A percentile compares a stretch with the other conserved stretches of the same genome.
Evolutionary conservation across 768 basidiomycete species (phyloP).

Genomic region (Sutorius australiensis): DNA sequence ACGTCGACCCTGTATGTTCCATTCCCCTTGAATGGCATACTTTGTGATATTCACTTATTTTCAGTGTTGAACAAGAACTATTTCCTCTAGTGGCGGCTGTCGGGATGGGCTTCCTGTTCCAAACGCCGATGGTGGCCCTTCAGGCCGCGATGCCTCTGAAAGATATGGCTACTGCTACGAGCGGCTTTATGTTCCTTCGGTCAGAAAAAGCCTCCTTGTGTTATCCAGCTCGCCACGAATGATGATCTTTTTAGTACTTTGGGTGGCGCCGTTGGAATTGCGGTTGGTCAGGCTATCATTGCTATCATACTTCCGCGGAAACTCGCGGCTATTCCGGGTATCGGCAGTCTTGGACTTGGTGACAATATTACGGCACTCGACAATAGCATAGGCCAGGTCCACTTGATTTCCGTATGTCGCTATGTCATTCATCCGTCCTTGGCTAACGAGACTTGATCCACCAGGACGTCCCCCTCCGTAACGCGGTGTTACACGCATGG

Average conservation of each 20-base stretch:
- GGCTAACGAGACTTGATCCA: background rate
- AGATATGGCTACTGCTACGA: slow-evolving; percentile 79
- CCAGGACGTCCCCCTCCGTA: slow-evolving; percentile 48
- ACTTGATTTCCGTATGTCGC: slow-evolving; percentile 16
- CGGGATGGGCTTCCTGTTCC: slow-evolving; percentile 62
- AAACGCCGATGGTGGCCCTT: slow-evolving; percentile 64
- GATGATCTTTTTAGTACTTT: slow-evolving; percentile 23
- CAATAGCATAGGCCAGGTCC: slow-evolving; percentile 43
- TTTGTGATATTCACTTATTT: slow-evolving; percentile 1
- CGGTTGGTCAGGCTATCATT: slow-evolving; percentile 68
- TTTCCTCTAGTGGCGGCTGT: slow-evolving; percentile 60
- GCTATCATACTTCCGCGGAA: slow-evolving; percentile 46
- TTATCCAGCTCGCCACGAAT: background rate
- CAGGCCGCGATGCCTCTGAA: slow-evolving; percentile 82
- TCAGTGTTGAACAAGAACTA: slow-evolving; percentile 55
- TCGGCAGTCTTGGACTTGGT: slow-evolving; percentile 24
- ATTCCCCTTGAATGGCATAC: background rate
- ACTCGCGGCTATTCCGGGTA: slow-evolving; percentile 33
- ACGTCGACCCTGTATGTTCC: slow-evolving; percentile 35
- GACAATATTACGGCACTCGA: slow-evolving; percentile 41
- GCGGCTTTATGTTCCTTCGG: slow-evolving; percentile 69
- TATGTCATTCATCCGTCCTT: background rate
- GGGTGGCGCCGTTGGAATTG: slow-evolving; percentile 70
- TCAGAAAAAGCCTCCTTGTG: slow-evolving; percentile 12
- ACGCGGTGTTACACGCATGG: slow-evolving; percentile 56